Evolutionary conservation across 2,329 filamentous ascomycete species (phyloP).

Genomic region (Fusarium sp.): DNA sequence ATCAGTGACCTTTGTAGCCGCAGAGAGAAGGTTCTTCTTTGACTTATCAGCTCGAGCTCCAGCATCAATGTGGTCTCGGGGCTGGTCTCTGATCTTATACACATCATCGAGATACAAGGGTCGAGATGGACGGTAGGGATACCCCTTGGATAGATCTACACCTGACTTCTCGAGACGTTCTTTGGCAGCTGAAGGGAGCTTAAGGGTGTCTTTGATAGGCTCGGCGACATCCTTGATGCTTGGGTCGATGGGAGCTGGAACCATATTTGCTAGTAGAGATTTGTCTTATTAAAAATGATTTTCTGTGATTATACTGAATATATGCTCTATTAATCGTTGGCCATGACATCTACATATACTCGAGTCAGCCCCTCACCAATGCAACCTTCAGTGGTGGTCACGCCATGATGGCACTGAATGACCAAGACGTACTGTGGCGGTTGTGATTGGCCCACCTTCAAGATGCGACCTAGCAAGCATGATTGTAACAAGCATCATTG

Average conservation of each 20-base stretch:
- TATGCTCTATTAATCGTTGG: fast-evolving
- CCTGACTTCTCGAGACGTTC: slow-evolving; percentile 75
- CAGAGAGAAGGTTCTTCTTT: slow-evolving; percentile 71
- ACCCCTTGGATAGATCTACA: slow-evolving; percentile 77
- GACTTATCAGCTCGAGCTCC: slow-evolving; percentile 74
- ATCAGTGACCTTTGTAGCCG: slow-evolving; percentile 73
- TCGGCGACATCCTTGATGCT: slow-evolving; percentile 73
- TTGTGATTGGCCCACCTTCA: slow-evolving; percentile 1
- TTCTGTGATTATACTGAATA: neutral
- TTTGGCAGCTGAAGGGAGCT: slow-evolving; percentile 69
- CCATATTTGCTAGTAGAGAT: slow-evolving; percentile 52
- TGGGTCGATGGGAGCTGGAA: slow-evolving; percentile 70
- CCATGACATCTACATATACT: slow-evolving; percentile 10
- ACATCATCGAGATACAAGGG: slow-evolving; percentile 79
- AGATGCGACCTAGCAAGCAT: slow-evolving; percentile 25
- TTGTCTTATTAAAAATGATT: neutral
- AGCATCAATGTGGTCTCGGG: slow-evolving; percentile 69
- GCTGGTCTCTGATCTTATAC: slow-evolving; percentile 71
- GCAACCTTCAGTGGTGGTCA: slow-evolving; percentile 10
- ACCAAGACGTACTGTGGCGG: neutral
- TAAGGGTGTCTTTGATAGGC: slow-evolving; percentile 74
- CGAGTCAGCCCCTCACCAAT: neutral
- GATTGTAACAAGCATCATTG: slow-evolving; percentile 31
- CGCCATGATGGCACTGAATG: slow-evolving; percentile 27
- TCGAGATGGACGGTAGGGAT: slow-evolving; percentile 76